Base-by-base conservation (phyloP, 495 filamentous ascomycete species). In the Rusavskia elegans region DNA sequence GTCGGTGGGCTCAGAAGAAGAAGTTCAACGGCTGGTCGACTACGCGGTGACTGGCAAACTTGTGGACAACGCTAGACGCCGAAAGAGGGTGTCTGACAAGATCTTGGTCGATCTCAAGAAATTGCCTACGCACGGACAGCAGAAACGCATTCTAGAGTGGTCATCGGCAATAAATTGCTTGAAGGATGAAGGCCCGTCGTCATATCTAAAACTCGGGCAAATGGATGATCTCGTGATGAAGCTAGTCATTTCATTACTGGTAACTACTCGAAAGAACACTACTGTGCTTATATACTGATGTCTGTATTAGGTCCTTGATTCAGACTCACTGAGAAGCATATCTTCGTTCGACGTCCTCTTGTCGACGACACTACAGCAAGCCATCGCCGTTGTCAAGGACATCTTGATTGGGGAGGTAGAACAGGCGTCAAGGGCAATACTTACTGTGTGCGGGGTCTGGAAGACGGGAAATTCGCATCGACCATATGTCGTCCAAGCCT, bases 331-430 rank as follows among this genome's bases (percentile, higher is more conserved):
- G 4, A 11, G 36, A 0, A 7, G 6, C 4, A 21, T 39, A 16
- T 1, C 30, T 1, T 11, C 14, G 1, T 38, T 54, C 2, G 52
- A 54, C 0, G 10, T n/a, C 16, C 14, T 54, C 0, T 30, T 54
- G 19, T 53, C 40, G 5, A 56, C 61, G 23, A 61, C 57, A 2
- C 62, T 68, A 56, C 63, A 62, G 17, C 57, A 63, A 23, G 63
- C 65, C 37, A 60, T 64, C 16, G 13, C 8, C 14, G 49, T 64
- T 10, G 49, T 60, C 3, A 40, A 56, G 7, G 41, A 55, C 1
- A 50, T 67, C 5, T 56, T 56, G 0, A 57, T 57, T 6, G 32
- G 41, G 9, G 59, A 64, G 10, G 17, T 13, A n/a, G 32, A 0
- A 1, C 17, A 16, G 2, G 29, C 21, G 9, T 40, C 13, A 3